Evolutionary conservation across 345 rosid genomes (phyloP), one percentile per base, ranked within the genome.

Genomic region (Firmiana major): DNA sequence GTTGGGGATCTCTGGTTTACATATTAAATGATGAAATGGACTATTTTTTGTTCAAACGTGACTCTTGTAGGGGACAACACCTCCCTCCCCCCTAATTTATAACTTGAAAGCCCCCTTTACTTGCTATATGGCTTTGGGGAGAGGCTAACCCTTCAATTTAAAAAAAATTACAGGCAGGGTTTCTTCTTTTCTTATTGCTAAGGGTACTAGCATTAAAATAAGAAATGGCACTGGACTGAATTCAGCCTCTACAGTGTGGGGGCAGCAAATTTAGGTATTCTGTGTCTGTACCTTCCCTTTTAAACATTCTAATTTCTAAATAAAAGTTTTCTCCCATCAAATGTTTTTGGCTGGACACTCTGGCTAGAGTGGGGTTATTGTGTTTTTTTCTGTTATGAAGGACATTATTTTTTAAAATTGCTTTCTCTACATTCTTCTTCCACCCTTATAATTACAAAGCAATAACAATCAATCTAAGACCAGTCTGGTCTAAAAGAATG

Each of bases 11-110:
- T 55, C 38, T 53, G 74, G 69, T 54, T 79, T 63, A 7, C 45
- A 58, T 85, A 81, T 75, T 86, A 63, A 86, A 85, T 83, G 80
- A 22, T 75, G 80, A 85, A 81, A 57, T 64, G 63, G 83, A 77
- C 87, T 15, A 46, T 58, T 78, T 77, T 72, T 65, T 63, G 36
- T 71, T 74, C 82, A 70, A 78, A 77, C 40, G 58, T 48, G 87
- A 75, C 81, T 21, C 78, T 60, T 75, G 85, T 70, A 69, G 80
- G 83, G 83, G 81, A 79, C 86, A 78, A 31, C 85, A 34, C 63
- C 63, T 73, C 19, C 17, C 2, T 19, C 16, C 16, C 54, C 57
- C 21, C 57, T 6, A 6, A 51, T 55, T 55, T 74, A 38, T 28
- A 76, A 73, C 73, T 24, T 22, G 13, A 9, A 58, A 58, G 34